Percentiles rank a stretch among this genome's conserved stretches.
Conservation (phyloP, 192 early-diverging fungal species). For the Coemansia sp. region DNA sequence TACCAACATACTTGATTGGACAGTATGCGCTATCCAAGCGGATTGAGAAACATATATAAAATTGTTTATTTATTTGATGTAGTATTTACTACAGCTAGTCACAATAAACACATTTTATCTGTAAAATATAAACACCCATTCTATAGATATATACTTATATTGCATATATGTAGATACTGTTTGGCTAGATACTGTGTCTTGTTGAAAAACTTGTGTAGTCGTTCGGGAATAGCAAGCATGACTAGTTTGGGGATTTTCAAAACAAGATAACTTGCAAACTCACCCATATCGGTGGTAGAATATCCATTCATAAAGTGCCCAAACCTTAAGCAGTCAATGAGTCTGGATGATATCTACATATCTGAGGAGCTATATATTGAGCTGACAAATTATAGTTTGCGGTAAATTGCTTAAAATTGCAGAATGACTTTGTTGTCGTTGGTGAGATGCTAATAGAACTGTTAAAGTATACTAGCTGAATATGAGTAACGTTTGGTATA, state of each 20-base stretch:
- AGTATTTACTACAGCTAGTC: background rate
- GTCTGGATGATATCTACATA: conserved; percentile 1
- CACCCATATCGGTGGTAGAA: background rate
- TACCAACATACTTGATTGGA: conserved; percentile 47
- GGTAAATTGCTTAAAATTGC: background rate
- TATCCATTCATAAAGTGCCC: conserved; percentile 3
- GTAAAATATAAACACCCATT: background rate
- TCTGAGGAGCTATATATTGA: background rate
- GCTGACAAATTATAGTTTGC: background rate
- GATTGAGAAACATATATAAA: conserved; percentile 11
- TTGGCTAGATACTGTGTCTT: background rate
- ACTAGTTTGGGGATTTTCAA: background rate
- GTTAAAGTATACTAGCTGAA: conserved; percentile 5
- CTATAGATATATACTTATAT: background rate
- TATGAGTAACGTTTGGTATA: background rate
- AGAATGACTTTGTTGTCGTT: background rate
- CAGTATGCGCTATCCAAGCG: conserved; percentile 47
- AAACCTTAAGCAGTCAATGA: conserved; percentile 2
- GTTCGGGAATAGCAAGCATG: background rate
- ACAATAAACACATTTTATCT: background rate
- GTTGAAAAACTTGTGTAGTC: background rate
- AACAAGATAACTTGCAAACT: background rate
- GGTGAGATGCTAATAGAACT: background rate
- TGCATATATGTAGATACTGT: background rate
- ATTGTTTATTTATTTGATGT: conserved; percentile 1